Evolutionary conservation across 371 early-diverging fungal species (phyloP), one percentile per base, ranked within the genome.

Genomic region (Synchytrium microbalum): DNA sequence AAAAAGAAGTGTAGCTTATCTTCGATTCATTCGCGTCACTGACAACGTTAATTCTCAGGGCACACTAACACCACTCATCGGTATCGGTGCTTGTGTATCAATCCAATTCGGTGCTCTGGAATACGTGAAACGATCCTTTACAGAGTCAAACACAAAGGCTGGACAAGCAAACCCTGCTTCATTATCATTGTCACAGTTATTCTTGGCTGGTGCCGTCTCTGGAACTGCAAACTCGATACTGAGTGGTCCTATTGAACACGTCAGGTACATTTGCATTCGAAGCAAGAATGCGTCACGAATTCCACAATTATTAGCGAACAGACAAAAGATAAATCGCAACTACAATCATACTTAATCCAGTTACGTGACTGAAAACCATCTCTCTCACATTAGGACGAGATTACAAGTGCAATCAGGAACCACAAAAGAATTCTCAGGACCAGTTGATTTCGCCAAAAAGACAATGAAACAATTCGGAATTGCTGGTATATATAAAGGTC

Each of bases 11-110:
- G n/a, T 28, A 14, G 32, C 28, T 16, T 32, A 10, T 32, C 28
- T 3, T 25, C 29, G 24, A 2, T 25, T 32, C 8, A 19, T 29
- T 28, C 30, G n/a, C n/a, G n/a, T n/a, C n/a, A n/a, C n/a, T n/a
- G n/a, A n/a, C n/a, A n/a, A n/a, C n/a, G n/a, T n/a, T n/a, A n/a
- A n/a, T n/a, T 14, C 33, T 26, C 10, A 70, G 71, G 83, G 83
- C n/a, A 80, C 83, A 14, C 64, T 80, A 27, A 79, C 78, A 2
- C 83, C 83, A 0, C 70, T 83, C 16, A 54, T 79, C 46, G 83
- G 83, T 23, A 75, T 80, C 53, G 83, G 80, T 29, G 78, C 75
- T 23, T 81, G 83, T 64, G 83, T 83, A 3, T 76, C 79, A n/a
- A 75, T 83, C 64, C 83, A 83, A 60, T 83, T 83, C 64, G 72